phyloP scores from a whole-genome alignment of 208 protist species.

The Porcisia hertigi region DNA sequence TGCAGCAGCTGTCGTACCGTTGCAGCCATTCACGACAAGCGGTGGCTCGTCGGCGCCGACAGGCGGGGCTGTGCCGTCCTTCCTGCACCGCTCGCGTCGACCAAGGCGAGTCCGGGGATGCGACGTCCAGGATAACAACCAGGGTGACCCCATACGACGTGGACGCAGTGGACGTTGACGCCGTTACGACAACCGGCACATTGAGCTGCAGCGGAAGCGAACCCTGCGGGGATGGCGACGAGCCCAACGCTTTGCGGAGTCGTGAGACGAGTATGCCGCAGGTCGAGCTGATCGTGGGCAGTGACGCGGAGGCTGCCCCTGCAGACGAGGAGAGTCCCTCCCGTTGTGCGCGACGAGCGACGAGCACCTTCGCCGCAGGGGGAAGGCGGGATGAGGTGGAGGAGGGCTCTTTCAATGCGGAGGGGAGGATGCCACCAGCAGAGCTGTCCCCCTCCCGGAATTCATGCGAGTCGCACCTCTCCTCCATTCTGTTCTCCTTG shows the following conservation, averaged over 20 bases:
- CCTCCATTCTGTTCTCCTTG: slow-evolving; percentile 21
- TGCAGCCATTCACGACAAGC: slow-evolving; percentile 11
- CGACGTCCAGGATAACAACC: background rate
- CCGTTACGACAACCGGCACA: background rate
- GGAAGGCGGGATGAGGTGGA: background rate
- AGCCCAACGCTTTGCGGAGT: background rate
- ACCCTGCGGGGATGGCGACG: background rate
- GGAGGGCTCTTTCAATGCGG: background rate
- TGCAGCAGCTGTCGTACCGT: slow-evolving; percentile 26
- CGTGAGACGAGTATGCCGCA: background rate
- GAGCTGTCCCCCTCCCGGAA: background rate
- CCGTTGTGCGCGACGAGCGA: background rate
- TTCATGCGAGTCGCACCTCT: slow-evolving; percentile 22
- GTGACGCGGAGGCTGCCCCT: background rate
- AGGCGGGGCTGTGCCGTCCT: background rate
- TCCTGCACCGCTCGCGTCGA: background rate
- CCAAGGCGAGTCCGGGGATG: background rate
- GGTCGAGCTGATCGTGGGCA: background rate
- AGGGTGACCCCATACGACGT: slow-evolving; percentile 16
- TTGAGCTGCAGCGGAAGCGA: background rate
- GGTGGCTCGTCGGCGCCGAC: background rate
- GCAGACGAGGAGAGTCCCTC: background rate
- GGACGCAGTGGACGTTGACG: slow-evolving; percentile 21
- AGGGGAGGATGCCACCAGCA: background rate
- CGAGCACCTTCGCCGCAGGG: background rate